Percentiles rank a stretch among this genome's conserved stretches.
Evolutionary conservation across 495 filamentous ascomycete genomes (phyloP).

Genomic region (Penicillium antarcticum): DNA sequence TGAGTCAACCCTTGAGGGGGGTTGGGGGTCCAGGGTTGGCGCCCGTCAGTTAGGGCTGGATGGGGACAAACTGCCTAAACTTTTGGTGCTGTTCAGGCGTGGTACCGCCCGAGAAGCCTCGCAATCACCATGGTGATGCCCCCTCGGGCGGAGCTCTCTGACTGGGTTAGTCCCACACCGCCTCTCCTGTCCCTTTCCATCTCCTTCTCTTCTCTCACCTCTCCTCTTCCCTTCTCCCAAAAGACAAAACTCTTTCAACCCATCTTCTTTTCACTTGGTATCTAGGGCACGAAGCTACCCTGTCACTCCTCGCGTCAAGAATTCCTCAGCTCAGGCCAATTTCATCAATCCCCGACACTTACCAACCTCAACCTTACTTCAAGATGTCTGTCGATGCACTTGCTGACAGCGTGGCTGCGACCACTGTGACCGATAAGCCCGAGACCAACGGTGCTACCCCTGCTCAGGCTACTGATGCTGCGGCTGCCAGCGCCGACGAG

Average conservation of each 20-base stretch:
- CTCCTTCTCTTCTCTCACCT: conserved; percentile 21
- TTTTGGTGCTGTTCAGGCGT: too few relatives aligned
- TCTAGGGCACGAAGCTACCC: conserved; percentile 94
- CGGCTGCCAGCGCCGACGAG: conserved; percentile 93
- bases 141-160: neutral
- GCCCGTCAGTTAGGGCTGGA: neutral
- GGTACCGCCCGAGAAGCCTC: too few relatives aligned
- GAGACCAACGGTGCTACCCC: conserved; percentile 81
- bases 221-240: conserved; percentile 19
- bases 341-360: conserved; percentile 22
- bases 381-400: conserved; percentile 59
- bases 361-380: conserved; percentile 29
- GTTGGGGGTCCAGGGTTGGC: neutral
- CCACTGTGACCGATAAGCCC: conserved; percentile 51
- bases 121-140: neutral
- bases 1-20: neutral
- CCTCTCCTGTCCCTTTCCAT: conserved; percentile 22
- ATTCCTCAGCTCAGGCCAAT: conserved; percentile 36
- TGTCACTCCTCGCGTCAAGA: conserved; percentile 55
- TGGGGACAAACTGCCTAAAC: neutral
- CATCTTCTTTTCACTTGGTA: conserved; percentile 37
- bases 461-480: conserved; percentile 74
- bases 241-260: conserved; percentile 22
- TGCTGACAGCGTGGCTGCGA: conserved; percentile 46
- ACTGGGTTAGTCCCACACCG: conserved; percentile 24